phyloP scores from a whole-genome alignment of 2,329 filamentous ascomycete species.

The Apiospora malaysiana region DNA sequence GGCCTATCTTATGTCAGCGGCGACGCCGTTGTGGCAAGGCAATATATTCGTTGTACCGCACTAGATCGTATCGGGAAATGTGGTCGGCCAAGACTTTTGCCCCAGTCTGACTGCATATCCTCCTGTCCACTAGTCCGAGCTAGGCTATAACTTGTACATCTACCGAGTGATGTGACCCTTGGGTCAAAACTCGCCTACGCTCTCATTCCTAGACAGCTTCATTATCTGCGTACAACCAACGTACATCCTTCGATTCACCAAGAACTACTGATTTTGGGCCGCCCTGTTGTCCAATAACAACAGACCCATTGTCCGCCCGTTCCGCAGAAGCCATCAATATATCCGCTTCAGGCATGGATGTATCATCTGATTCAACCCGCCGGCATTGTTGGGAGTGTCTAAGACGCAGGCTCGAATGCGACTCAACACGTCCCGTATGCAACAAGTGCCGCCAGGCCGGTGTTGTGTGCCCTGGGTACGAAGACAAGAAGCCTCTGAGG shows the following conservation, averaged over 20 bases:
- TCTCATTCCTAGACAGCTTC: background rate
- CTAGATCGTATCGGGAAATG: background rate
- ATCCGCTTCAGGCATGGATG: background rate
- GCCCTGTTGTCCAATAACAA: background rate
- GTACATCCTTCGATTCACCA: background rate
- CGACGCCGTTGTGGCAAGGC: background rate
- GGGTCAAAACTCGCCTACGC: background rate
- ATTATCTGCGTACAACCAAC: background rate
- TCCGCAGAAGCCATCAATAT: background rate
- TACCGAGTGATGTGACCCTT: background rate
- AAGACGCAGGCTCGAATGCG: slow-evolving; percentile 47
- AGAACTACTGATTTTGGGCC: too few relatives aligned
- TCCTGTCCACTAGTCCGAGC: background rate
- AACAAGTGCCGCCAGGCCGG: slow-evolving; percentile 42
- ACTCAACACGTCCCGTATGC: slow-evolving; percentile 43
- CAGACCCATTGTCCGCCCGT: background rate
- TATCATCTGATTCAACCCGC: slow-evolving; percentile 17
- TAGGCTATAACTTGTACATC: slow-evolving; percentile 10
- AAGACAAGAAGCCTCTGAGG: slow-evolving; percentile 44
- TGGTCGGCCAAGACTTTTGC: slow-evolving; percentile 1
- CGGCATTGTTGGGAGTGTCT: slow-evolving; percentile 50
- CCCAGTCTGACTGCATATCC: background rate
- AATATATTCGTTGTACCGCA: background rate
- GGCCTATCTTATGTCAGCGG: background rate
- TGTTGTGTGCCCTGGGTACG: slow-evolving; percentile 47